These are phyloP conservation scores for Laetiporus sulphureus DNA, from an alignment of 1,284 basidiomycete genomes.

Conservation along the genomic window DNA sequence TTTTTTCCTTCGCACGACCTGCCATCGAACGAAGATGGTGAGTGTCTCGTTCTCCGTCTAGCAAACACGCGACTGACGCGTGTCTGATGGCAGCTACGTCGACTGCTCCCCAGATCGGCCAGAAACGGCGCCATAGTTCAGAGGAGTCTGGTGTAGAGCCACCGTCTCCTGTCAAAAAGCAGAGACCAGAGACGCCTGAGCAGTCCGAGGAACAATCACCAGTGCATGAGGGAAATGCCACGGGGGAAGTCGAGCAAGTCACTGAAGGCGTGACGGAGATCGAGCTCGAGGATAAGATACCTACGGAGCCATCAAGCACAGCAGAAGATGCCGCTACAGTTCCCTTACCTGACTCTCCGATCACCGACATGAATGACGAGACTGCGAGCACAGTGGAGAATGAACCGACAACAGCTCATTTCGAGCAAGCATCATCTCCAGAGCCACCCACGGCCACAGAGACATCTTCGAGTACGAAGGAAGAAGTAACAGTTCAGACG, in stretches of 20 bases:
- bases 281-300: constrained; percentile 42
- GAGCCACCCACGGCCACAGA: not conserved
- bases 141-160: constrained; percentile 40
- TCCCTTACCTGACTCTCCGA: constrained; percentile 44
- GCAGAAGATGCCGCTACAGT: constrained; percentile 36
- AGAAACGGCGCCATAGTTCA: constrained; percentile 56
- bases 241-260: constrained; percentile 58
- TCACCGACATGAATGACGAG: constrained; percentile 6
- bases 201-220: constrained; percentile 15
- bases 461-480: not conserved
- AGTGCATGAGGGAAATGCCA: constrained; percentile 27
- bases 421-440: not conserved
- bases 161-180: constrained; percentile 36
- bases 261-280: constrained; percentile 65
- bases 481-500: not conserved
- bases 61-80: constrained; percentile 17
- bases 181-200: constrained; percentile 29
- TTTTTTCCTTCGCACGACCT: constrained; percentile 63
- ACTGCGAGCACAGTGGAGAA: not conserved
- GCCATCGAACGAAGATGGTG: constrained; percentile 71
- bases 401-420: not conserved
- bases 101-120: constrained; percentile 59
- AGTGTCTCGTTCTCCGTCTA: constrained; percentile 23
- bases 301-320: constrained; percentile 16
- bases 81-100: constrained; percentile 49